Percentiles rank a stretch among this genome's conserved stretches.
Conservation (phyloP, 768 basidiomycete genomes). For the Lentinula aciculospora region DNA sequence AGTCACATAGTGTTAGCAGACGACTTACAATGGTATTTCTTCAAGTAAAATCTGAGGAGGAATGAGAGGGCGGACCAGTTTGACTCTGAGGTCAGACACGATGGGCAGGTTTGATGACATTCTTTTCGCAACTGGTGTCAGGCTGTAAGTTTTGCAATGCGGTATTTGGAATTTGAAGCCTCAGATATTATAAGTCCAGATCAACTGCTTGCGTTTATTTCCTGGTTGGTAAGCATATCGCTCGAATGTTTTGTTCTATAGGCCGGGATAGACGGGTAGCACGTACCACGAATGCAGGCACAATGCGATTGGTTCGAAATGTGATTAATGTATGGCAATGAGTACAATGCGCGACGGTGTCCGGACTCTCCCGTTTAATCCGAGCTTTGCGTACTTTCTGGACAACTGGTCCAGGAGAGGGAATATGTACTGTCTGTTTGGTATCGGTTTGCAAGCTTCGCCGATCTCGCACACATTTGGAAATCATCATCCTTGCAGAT, state of each 20-base stretch:
- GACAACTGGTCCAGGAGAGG: no score
- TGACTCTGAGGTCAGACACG: slow-evolving; percentile 36
- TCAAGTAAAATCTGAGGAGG: slow-evolving; percentile 94
- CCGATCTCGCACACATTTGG: no score
- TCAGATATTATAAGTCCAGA: not conserved
- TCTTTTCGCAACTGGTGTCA: not conserved
- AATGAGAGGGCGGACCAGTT: slow-evolving; percentile 79
- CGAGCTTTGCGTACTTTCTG: no score
- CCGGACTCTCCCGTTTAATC: no score
- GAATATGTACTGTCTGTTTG: no score
- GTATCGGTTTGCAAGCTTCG: no score
- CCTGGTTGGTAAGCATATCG: not conserved
- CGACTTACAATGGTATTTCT: slow-evolving; percentile 74
- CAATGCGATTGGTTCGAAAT: not conserved
- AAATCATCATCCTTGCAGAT: no score
- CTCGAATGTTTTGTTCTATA: not conserved
- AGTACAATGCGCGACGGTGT: not conserved
- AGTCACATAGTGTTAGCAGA: slow-evolving; percentile 3
- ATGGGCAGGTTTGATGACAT: not conserved
- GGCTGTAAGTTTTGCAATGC: not conserved
- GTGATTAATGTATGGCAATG: not conserved
- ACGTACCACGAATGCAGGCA: not conserved
- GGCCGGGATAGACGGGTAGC: not conserved
- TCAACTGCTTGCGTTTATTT: not conserved
- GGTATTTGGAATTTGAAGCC: not conserved